Percentiles rank a stretch among this genome's conserved stretches.
phyloP scores from a whole-genome alignment of 176 grass and related monocot species.

The Poa pratensis region DNA sequence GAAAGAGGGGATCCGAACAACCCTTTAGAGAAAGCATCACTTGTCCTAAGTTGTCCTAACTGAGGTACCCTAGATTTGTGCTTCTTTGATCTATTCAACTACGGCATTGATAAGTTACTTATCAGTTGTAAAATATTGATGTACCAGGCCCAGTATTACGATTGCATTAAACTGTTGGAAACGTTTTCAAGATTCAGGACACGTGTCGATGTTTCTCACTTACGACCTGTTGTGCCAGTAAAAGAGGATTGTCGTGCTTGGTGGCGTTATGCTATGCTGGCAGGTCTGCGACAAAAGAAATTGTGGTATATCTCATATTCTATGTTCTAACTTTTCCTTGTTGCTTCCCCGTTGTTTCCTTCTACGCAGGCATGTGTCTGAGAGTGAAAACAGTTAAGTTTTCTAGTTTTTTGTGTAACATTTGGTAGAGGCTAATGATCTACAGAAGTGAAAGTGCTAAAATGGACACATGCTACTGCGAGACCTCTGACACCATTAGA shows the following conservation, averaged over 20 bases:
- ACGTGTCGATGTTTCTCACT: conserved; percentile 93
- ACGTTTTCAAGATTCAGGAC: conserved; percentile 91
- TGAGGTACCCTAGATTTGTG: conserved; percentile 60
- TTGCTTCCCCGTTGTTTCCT: neutral
- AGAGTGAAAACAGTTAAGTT: neutral
- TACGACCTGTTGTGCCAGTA: conserved; percentile 81
- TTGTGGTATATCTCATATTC: conserved; percentile 58
- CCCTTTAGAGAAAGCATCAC: conserved; percentile 90
- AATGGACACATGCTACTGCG: no score
- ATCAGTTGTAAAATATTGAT: conserved; percentile 39
- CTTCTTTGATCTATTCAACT: conserved; percentile 31
- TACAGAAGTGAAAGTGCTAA: neutral
- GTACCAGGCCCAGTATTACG: conserved; percentile 92
- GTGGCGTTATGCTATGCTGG: conserved; percentile 96
- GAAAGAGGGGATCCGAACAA: conserved; percentile 74
- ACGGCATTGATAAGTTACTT: conserved; percentile 29
- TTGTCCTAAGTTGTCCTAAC: conserved; percentile 88
- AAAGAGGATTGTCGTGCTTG: conserved; percentile 80
- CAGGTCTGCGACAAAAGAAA: conserved; percentile 89
- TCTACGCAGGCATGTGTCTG: neutral
- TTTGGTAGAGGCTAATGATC: neutral
- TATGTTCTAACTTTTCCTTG: conserved; percentile 11
- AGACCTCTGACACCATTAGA: neutral
- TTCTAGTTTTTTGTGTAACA: conserved; percentile 2
- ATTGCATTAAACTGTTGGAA: conserved; percentile 94